Evolutionary conservation across 2,329 filamentous ascomycete genomes (phyloP).

Genomic region (Drechmeria coniospora): DNA sequence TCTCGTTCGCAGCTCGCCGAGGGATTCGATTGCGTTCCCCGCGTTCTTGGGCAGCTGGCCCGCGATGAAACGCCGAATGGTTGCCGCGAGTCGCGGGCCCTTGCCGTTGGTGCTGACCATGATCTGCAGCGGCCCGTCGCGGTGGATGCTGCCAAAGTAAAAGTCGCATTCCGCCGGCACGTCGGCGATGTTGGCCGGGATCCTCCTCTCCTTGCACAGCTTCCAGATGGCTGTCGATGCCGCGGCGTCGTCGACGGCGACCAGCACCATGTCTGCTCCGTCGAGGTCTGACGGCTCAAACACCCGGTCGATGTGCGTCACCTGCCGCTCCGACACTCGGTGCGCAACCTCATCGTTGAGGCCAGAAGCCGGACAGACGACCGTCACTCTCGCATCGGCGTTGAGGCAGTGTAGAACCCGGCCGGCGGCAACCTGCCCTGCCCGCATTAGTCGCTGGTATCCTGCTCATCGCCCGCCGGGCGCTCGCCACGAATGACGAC

Average conservation of each 20-base stretch:
- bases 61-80: conserved; percentile 72
- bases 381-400: conserved; percentile 78
- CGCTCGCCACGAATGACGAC: conserved; percentile 7
- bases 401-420: conserved; percentile 90
- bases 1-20: conserved; percentile 66
- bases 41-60: conserved; percentile 59
- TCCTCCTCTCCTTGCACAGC: conserved; percentile 69
- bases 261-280: conserved; percentile 70
- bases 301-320: conserved; percentile 65
- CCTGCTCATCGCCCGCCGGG: too few species aligned
- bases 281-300: conserved; percentile 85
- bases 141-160: conserved; percentile 92
- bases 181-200: conserved; percentile 91
- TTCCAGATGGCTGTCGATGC: conserved; percentile 90
- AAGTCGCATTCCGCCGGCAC: conserved; percentile 96
- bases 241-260: conserved; percentile 81
- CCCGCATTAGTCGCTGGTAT: conserved; percentile 6
- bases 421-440: conserved; percentile 71
- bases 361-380: conserved; percentile 65
- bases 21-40: conserved; percentile 71
- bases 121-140: conserved; percentile 87
- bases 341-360: conserved; percentile 80
- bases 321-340: conserved; percentile 59
- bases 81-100: conserved; percentile 77
- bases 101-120: conserved; percentile 99